Evolutionary conservation across 257 asterid species (phyloP), one percentile per base, ranked within the genome.

Genomic region (Anisodus acutangulus): DNA sequence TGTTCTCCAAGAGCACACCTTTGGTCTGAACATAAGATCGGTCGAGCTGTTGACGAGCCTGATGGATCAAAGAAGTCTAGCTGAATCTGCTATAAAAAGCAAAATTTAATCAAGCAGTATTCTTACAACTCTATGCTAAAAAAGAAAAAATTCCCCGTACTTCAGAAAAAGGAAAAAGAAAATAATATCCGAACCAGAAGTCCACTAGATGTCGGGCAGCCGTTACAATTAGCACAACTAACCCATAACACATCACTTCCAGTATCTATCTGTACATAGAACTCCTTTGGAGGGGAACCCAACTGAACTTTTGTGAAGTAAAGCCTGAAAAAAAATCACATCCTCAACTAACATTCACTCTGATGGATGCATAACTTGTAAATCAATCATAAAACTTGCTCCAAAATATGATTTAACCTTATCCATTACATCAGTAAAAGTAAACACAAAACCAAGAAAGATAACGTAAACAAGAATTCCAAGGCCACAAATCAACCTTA

Each of bases 231-330:
- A n/a, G 81, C 87, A 87, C 99, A 96, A 87, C 97, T 86, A 82
- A 96, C 97, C 99, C 99, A 96, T 78, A 96, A 81, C 68, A 94
- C 99, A 92, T 96, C 98, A 88, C 99, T 96, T 71, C 99, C 99
- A 8, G 99, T 94, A 88, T 96, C 99, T 78, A 96, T 94, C 89
- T 96, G 99, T 80, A 96, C 99, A 86, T 88, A 96, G 87, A 96
- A 94, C 82, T 94, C 99, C 85, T 87, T 92, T 37, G 98, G 95
- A 79, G 99, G 98, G 80, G 92, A 92, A 72, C 99, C 99, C 87
- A 96, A 85, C 87, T 85, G 89, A 78, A 96, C 97, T 88, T 89
- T 92, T 86, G 99, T 93, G 70, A 78, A 96, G 89, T 96, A 96
- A 43, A 96, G 94, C 95, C 99, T 96, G 87, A 85, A 85, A 84